Conservation (phyloP, 768 basidiomycete genomes). For the Tricholoma matsutake region DNA sequence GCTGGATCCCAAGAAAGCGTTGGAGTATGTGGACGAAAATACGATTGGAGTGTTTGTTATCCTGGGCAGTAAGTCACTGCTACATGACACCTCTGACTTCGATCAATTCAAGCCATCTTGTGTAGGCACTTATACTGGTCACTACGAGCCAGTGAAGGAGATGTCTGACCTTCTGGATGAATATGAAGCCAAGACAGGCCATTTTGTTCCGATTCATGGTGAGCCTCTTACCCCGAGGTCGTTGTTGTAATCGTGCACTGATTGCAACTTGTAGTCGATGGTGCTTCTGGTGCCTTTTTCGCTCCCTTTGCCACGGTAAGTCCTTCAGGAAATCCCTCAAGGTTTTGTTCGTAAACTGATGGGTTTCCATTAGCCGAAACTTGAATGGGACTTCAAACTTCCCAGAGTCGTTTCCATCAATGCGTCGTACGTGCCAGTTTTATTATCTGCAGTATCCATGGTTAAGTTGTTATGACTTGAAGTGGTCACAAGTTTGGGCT, state of each 20-base stretch:
- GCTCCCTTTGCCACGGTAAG: constrained; percentile 55
- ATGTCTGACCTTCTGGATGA: constrained; percentile 74
- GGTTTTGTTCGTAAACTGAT: constrained; percentile 31
- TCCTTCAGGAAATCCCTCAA: constrained; percentile 3
- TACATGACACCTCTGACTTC: constrained; percentile 28
- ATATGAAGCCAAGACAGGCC: constrained; percentile 58
- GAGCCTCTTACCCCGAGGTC: constrained; percentile 26
- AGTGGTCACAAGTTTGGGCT: constrained; percentile 67
- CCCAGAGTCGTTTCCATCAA: constrained; percentile 64
- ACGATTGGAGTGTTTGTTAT: constrained; percentile 68
- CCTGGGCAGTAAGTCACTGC: constrained; percentile 31
- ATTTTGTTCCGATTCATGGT: constrained; percentile 67
- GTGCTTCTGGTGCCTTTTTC: constrained; percentile 63
- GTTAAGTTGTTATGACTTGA: constrained; percentile 45
- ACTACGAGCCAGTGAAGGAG: constrained; percentile 79
- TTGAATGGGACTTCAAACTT: constrained; percentile 61
- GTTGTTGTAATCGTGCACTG: neutral
- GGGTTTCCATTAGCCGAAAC: constrained; percentile 40
- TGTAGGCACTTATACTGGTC: constrained; percentile 59
- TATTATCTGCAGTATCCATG: constrained; percentile 25
- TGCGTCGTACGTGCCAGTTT: constrained; percentile 36
- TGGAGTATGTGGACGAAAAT: constrained; percentile 70
- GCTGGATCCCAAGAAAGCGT: constrained; percentile 58
- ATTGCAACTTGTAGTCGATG: constrained; percentile 42
- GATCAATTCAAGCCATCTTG: constrained; percentile 43